These are phyloP conservation scores for Coccomyxa sp. DNA, from an alignment of 139 green algal genomes.

Conservation along the genomic window DNA sequence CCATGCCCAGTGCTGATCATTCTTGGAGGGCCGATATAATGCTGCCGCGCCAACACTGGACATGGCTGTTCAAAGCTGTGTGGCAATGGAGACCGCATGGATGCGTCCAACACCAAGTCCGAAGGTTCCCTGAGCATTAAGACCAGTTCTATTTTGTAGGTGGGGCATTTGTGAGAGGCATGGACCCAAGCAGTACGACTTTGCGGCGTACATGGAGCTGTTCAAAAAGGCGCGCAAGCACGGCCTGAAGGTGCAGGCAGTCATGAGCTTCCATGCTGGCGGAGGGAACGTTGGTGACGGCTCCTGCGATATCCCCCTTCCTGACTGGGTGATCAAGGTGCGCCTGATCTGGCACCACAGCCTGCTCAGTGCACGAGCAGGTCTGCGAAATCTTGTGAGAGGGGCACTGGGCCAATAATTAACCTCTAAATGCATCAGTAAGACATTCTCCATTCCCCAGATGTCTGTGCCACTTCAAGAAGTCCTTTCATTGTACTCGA, in stretches of 20 bases:
- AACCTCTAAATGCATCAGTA: too few species aligned
- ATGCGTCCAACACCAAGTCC: background rate
- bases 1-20: too few species aligned
- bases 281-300: constrained; percentile 85
- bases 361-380: background rate
- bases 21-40: too few species aligned
- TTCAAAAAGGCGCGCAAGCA: constrained; percentile 57
- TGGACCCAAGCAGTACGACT: constrained; percentile 77
- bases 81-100: background rate
- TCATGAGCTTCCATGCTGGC: constrained; percentile 90
- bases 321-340: constrained; percentile 88
- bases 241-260: constrained; percentile 76
- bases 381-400: too few species aligned
- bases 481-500: background rate
- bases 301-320: constrained; percentile 87
- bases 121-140: background rate
- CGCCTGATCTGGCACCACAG: constrained; percentile 52
- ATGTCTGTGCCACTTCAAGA: background rate
- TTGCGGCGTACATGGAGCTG: constrained; percentile 68
- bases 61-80: background rate
- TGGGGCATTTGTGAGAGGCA: constrained; percentile 81
- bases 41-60: too few species aligned
- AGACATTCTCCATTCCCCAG: background rate
- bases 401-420: too few species aligned
- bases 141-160: background rate